phyloP scores from a whole-genome alignment of 495 filamentous ascomycete genomes.

The Trichoderma asperelloides region DNA sequence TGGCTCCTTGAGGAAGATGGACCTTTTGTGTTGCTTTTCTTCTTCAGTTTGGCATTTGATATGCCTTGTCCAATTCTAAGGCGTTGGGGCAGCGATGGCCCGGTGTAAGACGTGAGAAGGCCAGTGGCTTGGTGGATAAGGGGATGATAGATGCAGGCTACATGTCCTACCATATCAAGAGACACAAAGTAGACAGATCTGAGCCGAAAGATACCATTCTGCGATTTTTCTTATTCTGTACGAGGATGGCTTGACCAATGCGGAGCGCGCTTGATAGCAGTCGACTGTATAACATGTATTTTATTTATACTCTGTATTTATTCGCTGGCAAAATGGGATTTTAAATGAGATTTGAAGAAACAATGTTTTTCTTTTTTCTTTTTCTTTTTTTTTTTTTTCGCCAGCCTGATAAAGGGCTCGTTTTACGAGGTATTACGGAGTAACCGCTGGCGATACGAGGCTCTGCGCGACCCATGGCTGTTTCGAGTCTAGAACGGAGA shows the following conservation, averaged over 20 bases:
- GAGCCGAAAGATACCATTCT: neutral
- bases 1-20: neutral
- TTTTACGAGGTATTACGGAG: neutral
- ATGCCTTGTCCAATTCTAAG: neutral
- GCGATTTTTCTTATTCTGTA: neutral
- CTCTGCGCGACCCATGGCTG: neutral
- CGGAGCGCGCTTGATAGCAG: neutral
- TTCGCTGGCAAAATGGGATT: too few relatives aligned
- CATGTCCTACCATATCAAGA: neutral
- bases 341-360: too few relatives aligned
- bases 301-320: too few relatives aligned
- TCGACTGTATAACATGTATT: neutral
- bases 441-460: neutral
- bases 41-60: neutral
- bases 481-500: conserved; percentile 3
- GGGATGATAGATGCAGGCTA: neutral
- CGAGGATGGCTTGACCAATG: neutral
- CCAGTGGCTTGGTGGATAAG: neutral
- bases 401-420: too few relatives aligned
- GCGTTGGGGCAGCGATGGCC: neutral
- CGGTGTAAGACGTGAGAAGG: neutral
- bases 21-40: neutral
- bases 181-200: neutral
- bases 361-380: too few relatives aligned
- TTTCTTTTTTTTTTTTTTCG: too few relatives aligned